Percentiles rank a stretch among this genome's conserved stretches.
phyloP scores from a whole-genome alignment of 1,284 basidiomycete species.

The Malassezia restricta region DNA sequence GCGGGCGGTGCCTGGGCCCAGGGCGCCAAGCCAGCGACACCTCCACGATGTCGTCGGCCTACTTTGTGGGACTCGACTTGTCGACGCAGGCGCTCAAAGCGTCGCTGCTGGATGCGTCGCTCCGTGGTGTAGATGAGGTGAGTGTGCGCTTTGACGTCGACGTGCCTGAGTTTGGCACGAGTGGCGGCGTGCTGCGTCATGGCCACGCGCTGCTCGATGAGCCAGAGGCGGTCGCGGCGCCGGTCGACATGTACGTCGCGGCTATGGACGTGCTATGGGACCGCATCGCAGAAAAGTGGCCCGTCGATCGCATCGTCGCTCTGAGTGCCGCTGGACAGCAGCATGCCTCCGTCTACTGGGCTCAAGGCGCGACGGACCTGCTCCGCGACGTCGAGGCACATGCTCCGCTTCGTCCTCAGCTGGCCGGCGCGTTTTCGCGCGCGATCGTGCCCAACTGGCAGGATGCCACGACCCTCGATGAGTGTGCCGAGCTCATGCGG shows the following conservation, averaged over 20 bases:
- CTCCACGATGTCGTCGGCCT: slow-evolving; percentile 20
- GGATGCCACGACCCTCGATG: slow-evolving; percentile 68
- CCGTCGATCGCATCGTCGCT: slow-evolving; percentile 54
- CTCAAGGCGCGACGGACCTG: slow-evolving; percentile 52
- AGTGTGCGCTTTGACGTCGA: slow-evolving; percentile 70
- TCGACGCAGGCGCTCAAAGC: slow-evolving; percentile 75
- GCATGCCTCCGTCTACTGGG: slow-evolving; percentile 84
- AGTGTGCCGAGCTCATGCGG: slow-evolving; percentile 58
- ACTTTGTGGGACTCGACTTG: slow-evolving; percentile 74
- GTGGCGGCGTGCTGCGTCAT: slow-evolving; percentile 47
- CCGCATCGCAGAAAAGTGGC: slow-evolving; percentile 55
- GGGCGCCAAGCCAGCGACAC: too few relatives aligned
- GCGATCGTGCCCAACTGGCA: slow-evolving; percentile 75
- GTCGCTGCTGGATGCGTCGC: slow-evolving; percentile 54
- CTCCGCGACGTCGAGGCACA: slow-evolving; percentile 54
- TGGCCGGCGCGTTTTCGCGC: slow-evolving; percentile 59
- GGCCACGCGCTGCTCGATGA: slow-evolving; percentile 7
- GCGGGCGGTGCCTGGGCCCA: too few relatives aligned
- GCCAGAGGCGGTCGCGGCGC: slow-evolving; percentile 61
- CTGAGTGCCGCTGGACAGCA: slow-evolving; percentile 74
- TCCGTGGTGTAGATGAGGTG: slow-evolving; percentile 58
- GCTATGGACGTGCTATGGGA: slow-evolving; percentile 68
- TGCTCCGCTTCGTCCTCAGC: slow-evolving; percentile 50
- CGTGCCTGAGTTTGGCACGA: slow-evolving; percentile 60
- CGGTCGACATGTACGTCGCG: slow-evolving; percentile 70